Evolutionary conservation across 225 moss, liverwort and hornwort genomes (phyloP).

Genomic region (Pseudisothecium myosuroides): DNA sequence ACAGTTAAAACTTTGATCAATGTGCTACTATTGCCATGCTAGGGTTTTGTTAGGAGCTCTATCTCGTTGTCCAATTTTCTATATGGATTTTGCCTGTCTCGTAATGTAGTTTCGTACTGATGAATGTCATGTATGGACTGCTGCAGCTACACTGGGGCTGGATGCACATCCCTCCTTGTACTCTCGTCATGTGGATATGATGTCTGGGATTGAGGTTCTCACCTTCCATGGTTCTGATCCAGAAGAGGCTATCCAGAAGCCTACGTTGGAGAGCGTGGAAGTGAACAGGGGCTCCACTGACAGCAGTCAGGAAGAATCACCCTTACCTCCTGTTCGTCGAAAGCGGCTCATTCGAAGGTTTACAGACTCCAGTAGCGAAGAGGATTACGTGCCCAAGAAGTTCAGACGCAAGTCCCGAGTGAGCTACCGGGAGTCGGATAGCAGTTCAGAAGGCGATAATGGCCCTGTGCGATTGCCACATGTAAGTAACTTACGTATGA

Average conservation of each 20-base stretch:
- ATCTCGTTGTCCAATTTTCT: neutral
- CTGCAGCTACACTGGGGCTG: slow-evolving; percentile 13
- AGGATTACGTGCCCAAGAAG: slow-evolving; percentile 9
- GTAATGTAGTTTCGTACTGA: neutral
- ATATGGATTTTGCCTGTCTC: neutral
- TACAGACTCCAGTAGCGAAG: slow-evolving; percentile 31
- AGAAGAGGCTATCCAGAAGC: slow-evolving; percentile 25
- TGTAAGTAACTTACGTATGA: neutral
- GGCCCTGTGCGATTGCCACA: neutral
- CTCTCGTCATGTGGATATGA: slow-evolving; percentile 17
- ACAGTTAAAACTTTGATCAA: neutral
- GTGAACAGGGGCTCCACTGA: neutral
- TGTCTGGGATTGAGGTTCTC: slow-evolving; percentile 17
- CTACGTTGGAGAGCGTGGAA: neutral
- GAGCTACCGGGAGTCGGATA: slow-evolving; percentile 33
- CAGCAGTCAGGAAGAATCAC: slow-evolving; percentile 26
- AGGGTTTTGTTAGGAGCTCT: neutral
- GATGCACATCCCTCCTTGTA: slow-evolving; percentile 22
- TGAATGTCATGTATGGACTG: neutral
- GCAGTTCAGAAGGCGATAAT: slow-evolving; percentile 30
- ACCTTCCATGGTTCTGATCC: slow-evolving; percentile 4
- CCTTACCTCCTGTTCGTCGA: slow-evolving; percentile 34
- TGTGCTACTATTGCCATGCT: neutral
- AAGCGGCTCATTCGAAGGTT: slow-evolving; percentile 30
- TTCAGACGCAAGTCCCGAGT: slow-evolving; percentile 22